Conservation (phyloP, 352 stramenopile species). For the Phytophthora agathidicida region DNA sequence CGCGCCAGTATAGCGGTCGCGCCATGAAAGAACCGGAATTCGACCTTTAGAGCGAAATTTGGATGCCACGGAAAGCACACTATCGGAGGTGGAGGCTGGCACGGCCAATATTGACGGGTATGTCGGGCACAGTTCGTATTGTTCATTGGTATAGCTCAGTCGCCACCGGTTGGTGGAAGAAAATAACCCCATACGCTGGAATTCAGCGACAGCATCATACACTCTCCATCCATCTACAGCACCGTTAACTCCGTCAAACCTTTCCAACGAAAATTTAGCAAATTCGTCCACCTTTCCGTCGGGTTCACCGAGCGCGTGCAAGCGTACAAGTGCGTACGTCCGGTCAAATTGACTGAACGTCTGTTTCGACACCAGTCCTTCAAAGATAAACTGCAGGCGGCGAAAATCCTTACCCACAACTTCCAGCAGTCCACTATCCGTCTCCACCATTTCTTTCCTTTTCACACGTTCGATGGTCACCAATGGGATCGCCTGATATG, state of each 20-base stretch:
- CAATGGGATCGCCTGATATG: conserved; percentile 77
- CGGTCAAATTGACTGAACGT: conserved; percentile 82
- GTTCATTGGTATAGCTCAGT: conserved; percentile 67
- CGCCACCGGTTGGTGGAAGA: conserved; percentile 65
- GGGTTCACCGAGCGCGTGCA: conserved; percentile 66
- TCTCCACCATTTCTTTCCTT: conserved; percentile 78
- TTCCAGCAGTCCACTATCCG: conserved; percentile 71
- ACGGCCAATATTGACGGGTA: conserved; percentile 84
- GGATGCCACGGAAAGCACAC: conserved; percentile 64
- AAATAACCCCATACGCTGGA: conserved; percentile 66
- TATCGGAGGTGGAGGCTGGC: conserved; percentile 65
- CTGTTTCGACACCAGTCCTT: conserved; percentile 75
- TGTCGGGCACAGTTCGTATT: conserved; percentile 75
- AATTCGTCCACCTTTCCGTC: conserved; percentile 60
- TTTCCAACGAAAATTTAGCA: conserved; percentile 64
- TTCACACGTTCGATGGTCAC: conserved; percentile 78
- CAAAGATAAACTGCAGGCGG: conserved; percentile 77
- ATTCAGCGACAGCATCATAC: conserved; percentile 76
- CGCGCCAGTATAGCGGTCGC: conserved; percentile 68
- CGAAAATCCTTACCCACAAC: conserved; percentile 85
- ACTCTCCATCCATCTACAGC: conserved; percentile 65
- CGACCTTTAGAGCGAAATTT: conserved; percentile 87
- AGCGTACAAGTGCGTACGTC: conserved; percentile 61
- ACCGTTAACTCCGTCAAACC: conserved; percentile 45
- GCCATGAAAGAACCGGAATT: conserved; percentile 86